A percentile compares a stretch with the other conserved stretches of the same genome.
Evolutionary conservation across 1,284 basidiomycete genomes (phyloP).

Genomic region (Malassezia cuniculi): DNA sequence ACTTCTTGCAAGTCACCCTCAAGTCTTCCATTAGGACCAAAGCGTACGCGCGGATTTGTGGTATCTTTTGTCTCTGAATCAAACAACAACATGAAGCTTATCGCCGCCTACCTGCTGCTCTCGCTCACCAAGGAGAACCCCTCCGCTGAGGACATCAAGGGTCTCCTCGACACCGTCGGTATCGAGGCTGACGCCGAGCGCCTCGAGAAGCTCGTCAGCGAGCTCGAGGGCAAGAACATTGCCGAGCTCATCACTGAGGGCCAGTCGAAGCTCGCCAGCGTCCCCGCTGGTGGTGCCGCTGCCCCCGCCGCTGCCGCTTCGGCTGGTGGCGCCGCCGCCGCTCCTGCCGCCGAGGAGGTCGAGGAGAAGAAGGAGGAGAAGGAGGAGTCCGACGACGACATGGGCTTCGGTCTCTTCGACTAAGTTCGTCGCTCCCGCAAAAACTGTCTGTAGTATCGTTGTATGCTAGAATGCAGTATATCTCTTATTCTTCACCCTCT

Average conservation of each 20-base stretch:
- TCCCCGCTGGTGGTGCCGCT: slow-evolving; percentile 49
- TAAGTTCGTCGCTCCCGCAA: slow-evolving; percentile 17
- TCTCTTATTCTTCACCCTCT: slow-evolving; percentile 22
- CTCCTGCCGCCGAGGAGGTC: slow-evolving; percentile 58
- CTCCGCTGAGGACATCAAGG: slow-evolving; percentile 76
- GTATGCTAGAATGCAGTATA: no score
- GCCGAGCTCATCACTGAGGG: slow-evolving; percentile 86
- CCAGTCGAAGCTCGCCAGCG: slow-evolving; percentile 81
- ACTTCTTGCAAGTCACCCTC: slow-evolving; percentile 46
- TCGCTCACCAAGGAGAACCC: slow-evolving; percentile 88
- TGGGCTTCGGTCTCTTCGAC: slow-evolving; percentile 45
- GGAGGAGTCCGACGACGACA: slow-evolving; percentile 44
- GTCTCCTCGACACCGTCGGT: slow-evolving; percentile 68
- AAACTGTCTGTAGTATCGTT: no score
- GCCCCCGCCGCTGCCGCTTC: slow-evolving; percentile 35
- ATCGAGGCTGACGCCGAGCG: slow-evolving; percentile 78
- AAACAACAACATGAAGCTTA: slow-evolving; percentile 36
- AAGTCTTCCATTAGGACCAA: slow-evolving; percentile 63
- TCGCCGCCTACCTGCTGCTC: slow-evolving; percentile 72
- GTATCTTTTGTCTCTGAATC: slow-evolving; percentile 18
- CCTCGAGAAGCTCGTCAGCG: slow-evolving; percentile 72
- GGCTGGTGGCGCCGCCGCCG: slow-evolving; percentile 53
- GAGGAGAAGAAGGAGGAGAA: slow-evolving; percentile 44
- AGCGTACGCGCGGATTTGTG: slow-evolving; percentile 44
- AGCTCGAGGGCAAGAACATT: slow-evolving; percentile 85